These are phyloP conservation scores for Flaveria robusta DNA, from an alignment of 129 eudicot species.

Conservation along the genomic window DNA sequence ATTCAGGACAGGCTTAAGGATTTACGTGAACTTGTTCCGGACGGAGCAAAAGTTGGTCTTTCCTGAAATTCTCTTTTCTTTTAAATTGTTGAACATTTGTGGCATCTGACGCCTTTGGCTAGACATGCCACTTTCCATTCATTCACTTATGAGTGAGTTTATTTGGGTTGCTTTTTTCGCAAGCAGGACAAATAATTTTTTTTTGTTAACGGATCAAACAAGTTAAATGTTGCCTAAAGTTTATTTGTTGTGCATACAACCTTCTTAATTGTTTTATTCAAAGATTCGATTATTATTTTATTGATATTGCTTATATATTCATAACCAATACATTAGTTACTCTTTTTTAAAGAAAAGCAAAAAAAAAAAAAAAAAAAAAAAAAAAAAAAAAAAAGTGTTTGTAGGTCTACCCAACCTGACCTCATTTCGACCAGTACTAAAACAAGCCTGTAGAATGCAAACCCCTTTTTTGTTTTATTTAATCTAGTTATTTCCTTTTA, in stretches of 20 bases:
- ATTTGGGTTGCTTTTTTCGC: background rate
- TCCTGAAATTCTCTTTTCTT: background rate
- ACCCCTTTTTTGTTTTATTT: background rate
- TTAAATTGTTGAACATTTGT: background rate
- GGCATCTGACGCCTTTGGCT: background rate
- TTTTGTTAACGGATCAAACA: background rate
- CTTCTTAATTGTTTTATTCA: background rate
- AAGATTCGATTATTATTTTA: background rate
- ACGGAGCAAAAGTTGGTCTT: constrained; percentile 62
- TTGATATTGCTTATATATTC: background rate
- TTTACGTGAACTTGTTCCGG: constrained; percentile 79
- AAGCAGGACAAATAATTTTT: background rate
- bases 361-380: background rate
- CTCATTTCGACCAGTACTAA: background rate
- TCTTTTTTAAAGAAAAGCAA: background rate
- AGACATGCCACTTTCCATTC: background rate
- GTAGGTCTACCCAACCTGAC: constrained; percentile 1
- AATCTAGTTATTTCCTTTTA: background rate
- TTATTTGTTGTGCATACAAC: background rate
- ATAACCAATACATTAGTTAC: background rate
- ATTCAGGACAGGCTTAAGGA: constrained; percentile 92
- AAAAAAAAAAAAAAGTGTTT: background rate
- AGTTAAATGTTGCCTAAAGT: background rate
- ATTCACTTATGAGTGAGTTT: constrained; percentile 9
- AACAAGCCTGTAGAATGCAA: background rate